Conservation (phyloP, 768 basidiomycete genomes). For the Punctularia strigosozonata region DNA sequence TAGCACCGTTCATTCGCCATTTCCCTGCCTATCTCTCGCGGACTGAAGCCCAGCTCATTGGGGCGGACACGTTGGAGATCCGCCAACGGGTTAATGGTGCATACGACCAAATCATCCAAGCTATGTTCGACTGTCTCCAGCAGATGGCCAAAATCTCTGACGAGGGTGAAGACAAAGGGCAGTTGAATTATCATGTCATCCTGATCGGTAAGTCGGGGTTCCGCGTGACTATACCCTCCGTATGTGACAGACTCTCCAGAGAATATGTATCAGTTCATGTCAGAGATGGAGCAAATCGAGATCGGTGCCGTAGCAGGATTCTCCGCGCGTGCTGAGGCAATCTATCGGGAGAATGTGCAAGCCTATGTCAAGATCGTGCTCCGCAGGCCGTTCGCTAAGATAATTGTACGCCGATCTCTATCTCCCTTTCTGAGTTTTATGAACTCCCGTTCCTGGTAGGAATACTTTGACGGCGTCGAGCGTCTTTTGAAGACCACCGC, state of each 20-base stretch:
- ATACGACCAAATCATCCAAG: slow-evolving; percentile 80
- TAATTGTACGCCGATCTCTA: slow-evolving; percentile 42
- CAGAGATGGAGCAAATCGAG: slow-evolving; percentile 66
- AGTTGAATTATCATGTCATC: slow-evolving; percentile 92
- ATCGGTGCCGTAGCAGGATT: slow-evolving; percentile 51
- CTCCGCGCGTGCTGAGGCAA: slow-evolving; percentile 58
- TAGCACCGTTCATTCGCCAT: slow-evolving; percentile 84
- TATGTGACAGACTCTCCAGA: slow-evolving; percentile 33
- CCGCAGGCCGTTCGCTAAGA: slow-evolving; percentile 73
- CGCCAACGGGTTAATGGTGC: slow-evolving; percentile 66
- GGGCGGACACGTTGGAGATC: slow-evolving; percentile 66
- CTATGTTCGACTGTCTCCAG: slow-evolving; percentile 88
- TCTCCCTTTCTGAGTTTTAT: background rate
- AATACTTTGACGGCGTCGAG: slow-evolving; percentile 90
- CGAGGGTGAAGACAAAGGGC: slow-evolving; percentile 91
- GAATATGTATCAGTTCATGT: slow-evolving; percentile 92
- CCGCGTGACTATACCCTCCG: background rate
- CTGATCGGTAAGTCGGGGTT: slow-evolving; percentile 61
- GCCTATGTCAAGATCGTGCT: slow-evolving; percentile 85
- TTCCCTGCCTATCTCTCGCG: slow-evolving; percentile 83
- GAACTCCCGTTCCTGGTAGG: slow-evolving; percentile 33
- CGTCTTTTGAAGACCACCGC: slow-evolving; percentile 74
- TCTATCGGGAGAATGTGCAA: slow-evolving; percentile 82
- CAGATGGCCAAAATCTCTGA: slow-evolving; percentile 95
- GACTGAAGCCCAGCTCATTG: slow-evolving; percentile 75